phyloP scores from a whole-genome alignment of 768 basidiomycete species.

The Kockovaella imperatae region DNA sequence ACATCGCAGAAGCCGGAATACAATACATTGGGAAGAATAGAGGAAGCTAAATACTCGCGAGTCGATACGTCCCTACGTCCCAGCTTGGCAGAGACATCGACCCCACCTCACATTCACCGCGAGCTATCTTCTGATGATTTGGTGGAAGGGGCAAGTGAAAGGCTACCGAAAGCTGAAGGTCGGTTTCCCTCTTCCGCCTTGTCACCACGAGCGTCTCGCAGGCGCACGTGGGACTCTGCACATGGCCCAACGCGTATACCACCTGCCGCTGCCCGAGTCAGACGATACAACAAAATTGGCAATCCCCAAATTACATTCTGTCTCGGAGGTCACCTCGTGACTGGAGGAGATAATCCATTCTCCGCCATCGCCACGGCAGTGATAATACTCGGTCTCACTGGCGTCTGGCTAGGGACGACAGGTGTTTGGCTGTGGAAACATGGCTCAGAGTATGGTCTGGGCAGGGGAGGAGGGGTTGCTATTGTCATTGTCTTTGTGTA shows the following conservation, averaged over 20 bases:
- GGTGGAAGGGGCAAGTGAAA: background rate
- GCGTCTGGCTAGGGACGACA: slow-evolving; percentile 80
- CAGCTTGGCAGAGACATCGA: slow-evolving; percentile 6
- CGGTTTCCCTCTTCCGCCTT: no score
- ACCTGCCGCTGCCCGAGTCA: no score
- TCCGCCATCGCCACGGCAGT: slow-evolving; percentile 65
- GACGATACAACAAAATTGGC: slow-evolving; percentile 28
- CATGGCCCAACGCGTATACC: no score
- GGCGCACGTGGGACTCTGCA: no score
- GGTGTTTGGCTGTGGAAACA: slow-evolving; percentile 83
- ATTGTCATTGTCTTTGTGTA: slow-evolving; percentile 51
- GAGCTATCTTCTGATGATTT: slow-evolving; percentile 11
- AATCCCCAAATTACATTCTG: slow-evolving; percentile 52
- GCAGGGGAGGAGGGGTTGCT: slow-evolving; percentile 52
- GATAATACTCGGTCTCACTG: slow-evolving; percentile 61
- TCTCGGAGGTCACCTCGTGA: slow-evolving; percentile 62
- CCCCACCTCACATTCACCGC: slow-evolving; percentile 2
- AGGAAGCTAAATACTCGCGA: no score
- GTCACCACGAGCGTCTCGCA: background rate
- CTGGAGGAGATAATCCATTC: slow-evolving; percentile 76
- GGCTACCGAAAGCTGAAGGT: background rate
- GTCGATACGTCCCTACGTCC: no score
- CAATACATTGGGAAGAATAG: no score
- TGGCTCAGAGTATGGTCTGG: slow-evolving; percentile 53
- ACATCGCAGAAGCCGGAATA: no score